These are phyloP conservation scores for Fusarium sp. DNA, from an alignment of 2,329 filamentous ascomycete genomes.

Conservation along the genomic window DNA sequence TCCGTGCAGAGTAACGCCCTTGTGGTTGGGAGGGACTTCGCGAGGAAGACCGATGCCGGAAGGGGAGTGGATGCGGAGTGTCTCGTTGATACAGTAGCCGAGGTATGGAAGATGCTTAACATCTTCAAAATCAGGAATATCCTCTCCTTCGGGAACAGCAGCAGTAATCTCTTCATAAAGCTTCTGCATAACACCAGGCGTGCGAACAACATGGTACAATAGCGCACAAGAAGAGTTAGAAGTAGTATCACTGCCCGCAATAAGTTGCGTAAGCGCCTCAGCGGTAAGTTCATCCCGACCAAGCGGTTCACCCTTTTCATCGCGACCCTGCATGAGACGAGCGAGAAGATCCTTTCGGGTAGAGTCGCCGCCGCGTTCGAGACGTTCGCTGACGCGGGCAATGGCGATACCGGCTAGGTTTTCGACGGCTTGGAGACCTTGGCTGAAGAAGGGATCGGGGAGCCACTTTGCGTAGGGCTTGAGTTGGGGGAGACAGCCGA, in stretches of 20 bases:
- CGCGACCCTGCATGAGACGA: constrained; percentile 85
- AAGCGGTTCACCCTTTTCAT: constrained; percentile 80
- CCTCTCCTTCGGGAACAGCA: constrained; percentile 68
- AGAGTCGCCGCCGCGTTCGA: constrained; percentile 71
- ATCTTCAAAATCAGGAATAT: constrained; percentile 76
- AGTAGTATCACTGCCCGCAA: constrained; percentile 81
- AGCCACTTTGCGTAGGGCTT: constrained; percentile 85
- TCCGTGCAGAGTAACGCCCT: constrained; percentile 73
- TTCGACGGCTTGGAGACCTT: constrained; percentile 79
- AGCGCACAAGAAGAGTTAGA: constrained; percentile 86
- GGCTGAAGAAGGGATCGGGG: constrained; percentile 83
- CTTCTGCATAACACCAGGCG: constrained; percentile 76
- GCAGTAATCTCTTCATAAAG: constrained; percentile 79
- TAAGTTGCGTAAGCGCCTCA: constrained; percentile 89
- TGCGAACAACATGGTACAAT: constrained; percentile 78
- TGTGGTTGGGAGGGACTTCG: constrained; percentile 70
- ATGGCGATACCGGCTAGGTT: constrained; percentile 89
- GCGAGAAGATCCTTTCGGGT: constrained; percentile 83
- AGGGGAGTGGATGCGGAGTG: constrained; percentile 86
- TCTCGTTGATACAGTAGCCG: constrained; percentile 80
- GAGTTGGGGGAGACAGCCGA: constrained; percentile 78
- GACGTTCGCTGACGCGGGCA: constrained; percentile 78
- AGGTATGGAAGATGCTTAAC: constrained; percentile 83
- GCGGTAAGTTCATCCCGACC: constrained; percentile 85
- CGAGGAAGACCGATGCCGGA: constrained; percentile 87